phyloP scores from a whole-genome alignment of 371 early-diverging fungal species.

The Mucor lusitanicus region DNA sequence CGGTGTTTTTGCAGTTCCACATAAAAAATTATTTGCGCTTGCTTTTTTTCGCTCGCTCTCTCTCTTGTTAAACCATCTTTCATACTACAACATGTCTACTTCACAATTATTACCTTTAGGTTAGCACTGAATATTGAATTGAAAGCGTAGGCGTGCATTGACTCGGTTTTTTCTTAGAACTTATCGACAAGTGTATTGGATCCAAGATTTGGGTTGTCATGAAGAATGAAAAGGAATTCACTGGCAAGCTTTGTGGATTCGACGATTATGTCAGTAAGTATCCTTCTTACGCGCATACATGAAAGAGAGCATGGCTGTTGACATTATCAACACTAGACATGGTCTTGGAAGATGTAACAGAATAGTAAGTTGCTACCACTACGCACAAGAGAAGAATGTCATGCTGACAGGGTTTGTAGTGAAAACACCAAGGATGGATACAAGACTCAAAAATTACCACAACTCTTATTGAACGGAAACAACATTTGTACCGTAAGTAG shows the following conservation, averaged over 20 bases:
- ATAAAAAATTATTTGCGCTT: no score
- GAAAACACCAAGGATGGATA: slow-evolving; percentile 80
- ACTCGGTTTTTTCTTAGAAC: slow-evolving; percentile 62
- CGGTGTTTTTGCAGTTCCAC: no score
- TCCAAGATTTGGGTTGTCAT: slow-evolving; percentile 96
- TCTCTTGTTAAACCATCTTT: no score
- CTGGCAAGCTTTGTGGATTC: slow-evolving; percentile 94
- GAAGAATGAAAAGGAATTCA: slow-evolving; percentile 95
- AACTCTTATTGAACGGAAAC: slow-evolving; percentile 94
- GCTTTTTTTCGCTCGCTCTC: neutral
- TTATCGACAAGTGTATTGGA: slow-evolving; percentile 98
- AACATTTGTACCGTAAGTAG: slow-evolving; percentile 89
- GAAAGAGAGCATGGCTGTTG: neutral
- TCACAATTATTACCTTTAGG: slow-evolving; percentile 55
- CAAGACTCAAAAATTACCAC: slow-evolving; percentile 75
- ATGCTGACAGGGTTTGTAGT: slow-evolving; percentile 32
- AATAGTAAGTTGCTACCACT: slow-evolving; percentile 36
- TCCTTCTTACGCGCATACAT: neutral
- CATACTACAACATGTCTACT: slow-evolving; percentile 25
- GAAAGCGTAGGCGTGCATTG: neutral
- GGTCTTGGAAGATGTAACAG: slow-evolving; percentile 96
- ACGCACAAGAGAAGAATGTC: neutral
- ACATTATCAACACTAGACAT: no score
- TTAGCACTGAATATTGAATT: neutral
- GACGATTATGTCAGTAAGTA: slow-evolving; percentile 96